phyloP scores from a whole-genome alignment of 495 filamentous ascomycete genomes.

The Xylaria acuta region DNA sequence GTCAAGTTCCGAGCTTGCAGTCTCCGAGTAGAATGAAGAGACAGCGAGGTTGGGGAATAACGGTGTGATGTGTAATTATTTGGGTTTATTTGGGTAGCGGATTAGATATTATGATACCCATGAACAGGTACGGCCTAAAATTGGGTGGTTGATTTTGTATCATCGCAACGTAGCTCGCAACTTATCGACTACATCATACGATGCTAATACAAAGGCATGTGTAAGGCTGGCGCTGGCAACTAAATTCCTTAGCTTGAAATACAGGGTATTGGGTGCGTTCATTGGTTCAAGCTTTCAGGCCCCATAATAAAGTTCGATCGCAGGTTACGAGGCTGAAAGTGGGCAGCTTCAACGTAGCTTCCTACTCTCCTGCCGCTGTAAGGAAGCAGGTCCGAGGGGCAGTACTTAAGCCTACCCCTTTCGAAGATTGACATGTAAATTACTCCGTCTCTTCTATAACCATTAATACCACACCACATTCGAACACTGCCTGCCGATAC shows the following conservation, averaged over 20 bases:
- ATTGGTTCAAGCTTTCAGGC: not conserved
- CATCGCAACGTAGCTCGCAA: not conserved
- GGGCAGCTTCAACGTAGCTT: not conserved
- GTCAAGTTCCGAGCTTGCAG: not conserved
- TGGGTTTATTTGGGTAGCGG: not conserved
- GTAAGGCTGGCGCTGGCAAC: not conserved
- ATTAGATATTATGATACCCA: not conserved
- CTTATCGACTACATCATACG: constrained; percentile 27
- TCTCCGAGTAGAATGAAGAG: not conserved
- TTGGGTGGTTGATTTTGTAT: not conserved
- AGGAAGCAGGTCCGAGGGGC: too few relatives aligned
- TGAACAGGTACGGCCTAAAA: not conserved
- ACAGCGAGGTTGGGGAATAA: not conserved
- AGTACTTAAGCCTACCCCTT: too few relatives aligned
- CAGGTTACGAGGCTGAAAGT: not conserved
- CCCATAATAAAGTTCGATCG: constrained; percentile 20
- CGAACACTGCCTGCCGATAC: not conserved
- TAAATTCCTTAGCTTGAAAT: constrained; percentile 6
- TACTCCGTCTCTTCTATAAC: not conserved
- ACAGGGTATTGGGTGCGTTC: not conserved
- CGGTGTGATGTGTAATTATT: not conserved
- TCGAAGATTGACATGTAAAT: too few relatives aligned
- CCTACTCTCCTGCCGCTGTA: not conserved
- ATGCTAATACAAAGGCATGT: constrained; percentile 6
- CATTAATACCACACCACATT: not conserved